Evolutionary conservation across 2,329 filamentous ascomycete species (phyloP).

Genomic region (Lachnellula cervina): DNA sequence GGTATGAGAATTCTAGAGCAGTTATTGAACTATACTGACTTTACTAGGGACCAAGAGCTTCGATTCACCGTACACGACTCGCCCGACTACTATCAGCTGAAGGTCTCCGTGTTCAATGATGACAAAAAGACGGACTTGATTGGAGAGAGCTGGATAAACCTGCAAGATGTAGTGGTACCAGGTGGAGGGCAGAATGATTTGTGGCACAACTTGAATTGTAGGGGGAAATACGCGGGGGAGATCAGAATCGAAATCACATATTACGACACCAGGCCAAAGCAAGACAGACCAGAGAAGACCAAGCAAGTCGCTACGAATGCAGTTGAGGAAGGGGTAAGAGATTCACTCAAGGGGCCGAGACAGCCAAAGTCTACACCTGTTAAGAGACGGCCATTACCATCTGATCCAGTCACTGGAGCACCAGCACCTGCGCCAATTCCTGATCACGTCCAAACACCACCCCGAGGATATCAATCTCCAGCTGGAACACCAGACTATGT

Average conservation of each 20-base stretch:
- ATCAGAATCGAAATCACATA: constrained; percentile 93
- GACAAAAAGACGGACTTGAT: constrained; percentile 97
- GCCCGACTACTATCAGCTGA: constrained; percentile 91
- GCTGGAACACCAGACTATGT: constrained; percentile 29
- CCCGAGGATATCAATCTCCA: constrained; percentile 39
- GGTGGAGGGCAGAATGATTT: constrained; percentile 91
- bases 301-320: constrained; percentile 33
- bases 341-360: constrained; percentile 36
- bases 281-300: constrained; percentile 61
- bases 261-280: constrained; percentile 83
- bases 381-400: constrained; percentile 79
- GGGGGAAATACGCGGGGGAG: constrained; percentile 93
- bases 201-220: constrained; percentile 85
- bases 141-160: constrained; percentile 85
- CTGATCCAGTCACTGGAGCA: constrained; percentile 58
- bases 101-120: constrained; percentile 95
- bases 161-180: constrained; percentile 72
- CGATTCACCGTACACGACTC: constrained; percentile 96
- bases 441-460: constrained; percentile 39
- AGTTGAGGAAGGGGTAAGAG: constrained; percentile 29
- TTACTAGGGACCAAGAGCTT: constrained; percentile 86
- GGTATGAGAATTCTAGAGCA: constrained; percentile 49
- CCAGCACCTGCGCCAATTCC: constrained; percentile 36
- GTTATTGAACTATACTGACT: constrained; percentile 14
- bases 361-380: constrained; percentile 55